These are phyloP conservation scores for Lepidium sativum DNA, from an alignment of 345 rosid species.

Conservation along the genomic window DNA sequence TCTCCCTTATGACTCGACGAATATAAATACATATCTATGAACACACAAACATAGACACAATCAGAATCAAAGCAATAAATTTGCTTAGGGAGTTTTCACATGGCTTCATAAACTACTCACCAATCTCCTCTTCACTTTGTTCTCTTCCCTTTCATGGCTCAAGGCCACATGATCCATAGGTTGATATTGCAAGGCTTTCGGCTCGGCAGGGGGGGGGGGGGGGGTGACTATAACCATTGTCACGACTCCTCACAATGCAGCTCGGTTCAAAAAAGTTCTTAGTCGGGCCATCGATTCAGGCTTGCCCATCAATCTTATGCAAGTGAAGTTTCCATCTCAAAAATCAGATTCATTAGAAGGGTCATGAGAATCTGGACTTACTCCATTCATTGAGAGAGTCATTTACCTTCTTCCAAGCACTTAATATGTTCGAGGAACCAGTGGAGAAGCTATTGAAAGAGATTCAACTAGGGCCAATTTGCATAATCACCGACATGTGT, in stretches of 20 bases:
- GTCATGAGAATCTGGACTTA: conserved; percentile 29
- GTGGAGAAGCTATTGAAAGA: conserved; percentile 29
- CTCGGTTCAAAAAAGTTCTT: conserved; percentile 15
- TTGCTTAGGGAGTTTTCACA: neutral
- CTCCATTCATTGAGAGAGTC: conserved; percentile 3
- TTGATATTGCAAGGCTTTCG: conserved; percentile 37
- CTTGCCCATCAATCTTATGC: conserved; percentile 14
- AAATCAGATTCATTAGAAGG: conserved; percentile 15
- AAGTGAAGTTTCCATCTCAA: conserved; percentile 19
- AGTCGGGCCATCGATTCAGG: conserved; percentile 26
- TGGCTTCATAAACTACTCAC: conserved; percentile 16
- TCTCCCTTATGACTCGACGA: neutral
- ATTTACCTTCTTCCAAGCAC: conserved; percentile 8
- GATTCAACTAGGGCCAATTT: conserved; percentile 33
- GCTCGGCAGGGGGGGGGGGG: conserved; percentile 34
- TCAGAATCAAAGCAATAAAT: neutral
- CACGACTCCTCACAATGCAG: conserved; percentile 40
- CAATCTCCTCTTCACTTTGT: conserved; percentile 37
- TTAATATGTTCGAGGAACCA: conserved; percentile 9
- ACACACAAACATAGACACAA: neutral
- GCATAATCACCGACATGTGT: conserved; percentile 46
- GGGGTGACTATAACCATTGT: conserved; percentile 33
- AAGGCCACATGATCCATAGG: conserved; percentile 39
- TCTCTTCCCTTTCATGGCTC: conserved; percentile 38
- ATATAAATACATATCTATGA: neutral